Base-by-base conservation (phyloP, 306 rosid species). In the Corylus heterophylla region DNA sequence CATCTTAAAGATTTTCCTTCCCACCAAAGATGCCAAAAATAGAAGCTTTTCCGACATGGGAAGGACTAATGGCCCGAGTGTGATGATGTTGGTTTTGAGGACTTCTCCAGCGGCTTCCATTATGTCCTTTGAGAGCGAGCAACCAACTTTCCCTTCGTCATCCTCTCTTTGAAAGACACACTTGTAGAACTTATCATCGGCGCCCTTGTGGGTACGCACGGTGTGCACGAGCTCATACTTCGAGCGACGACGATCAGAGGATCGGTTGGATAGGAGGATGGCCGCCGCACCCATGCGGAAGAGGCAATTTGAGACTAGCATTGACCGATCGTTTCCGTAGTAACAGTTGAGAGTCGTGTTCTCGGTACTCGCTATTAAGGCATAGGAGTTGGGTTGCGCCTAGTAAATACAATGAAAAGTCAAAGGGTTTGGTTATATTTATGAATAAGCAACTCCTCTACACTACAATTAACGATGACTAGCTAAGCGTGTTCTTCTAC, bases 261-360 rank as follows among this genome's bases (percentile, higher is more conserved):
- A 61, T 0, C 84, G 84, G 77, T 88, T 94, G 0, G 98, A 88
- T 80, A 94, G 93, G 62, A 94, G 91, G 71, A 94, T 85, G 18
- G 96, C 97, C 0, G 98, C 97, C 1, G 93, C 97, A 0, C 98
- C 98, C 89, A 92, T 71, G 27, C 98, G 87, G 64, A 94, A 94
- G 45, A 94, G 92, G 81, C 98, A 94, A 69, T 94, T 94, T 2
- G 97, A 89, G 67, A 94, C 92, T 0, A 94, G 82, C 98, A 92
- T 94, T 2, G 98, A 87, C 0, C 94, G 76, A 80, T 92, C 93
- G 83, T 94, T 94, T 50, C 98, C 98, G 12, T 89, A 78, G 81
- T 94, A 94, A 94, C 94, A 92, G 61, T 92, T 92, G 5, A 92
- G 91, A 2, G 97, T 92, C 25, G 92, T 94, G 86, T 94, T 94